Conservation (phyloP, 2,329 filamentous ascomycete species). For the Chaetomium sp. region DNA sequence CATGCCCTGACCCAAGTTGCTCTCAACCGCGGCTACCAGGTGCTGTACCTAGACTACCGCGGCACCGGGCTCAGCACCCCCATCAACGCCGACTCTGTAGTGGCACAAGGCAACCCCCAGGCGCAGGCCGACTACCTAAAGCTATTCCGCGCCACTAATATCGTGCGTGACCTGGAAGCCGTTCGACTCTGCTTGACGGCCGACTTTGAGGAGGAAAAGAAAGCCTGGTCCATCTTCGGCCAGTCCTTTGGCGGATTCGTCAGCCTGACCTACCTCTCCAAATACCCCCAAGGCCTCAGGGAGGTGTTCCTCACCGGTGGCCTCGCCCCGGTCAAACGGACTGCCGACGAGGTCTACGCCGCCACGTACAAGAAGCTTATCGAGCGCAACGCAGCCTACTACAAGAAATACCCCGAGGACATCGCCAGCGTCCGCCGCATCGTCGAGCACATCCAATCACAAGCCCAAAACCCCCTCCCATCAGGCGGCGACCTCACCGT, state of each 20-base stretch:
- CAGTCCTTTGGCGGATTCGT: conserved; percentile 94
- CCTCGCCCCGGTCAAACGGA: conserved; percentile 72
- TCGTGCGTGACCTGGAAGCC: conserved; percentile 86
- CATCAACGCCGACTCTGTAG: conserved; percentile 72
- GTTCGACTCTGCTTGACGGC: conserved; percentile 74
- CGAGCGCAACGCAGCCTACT: conserved; percentile 77
- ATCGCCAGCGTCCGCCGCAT: conserved; percentile 67
- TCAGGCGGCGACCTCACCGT: conserved; percentile 73
- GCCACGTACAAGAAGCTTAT: conserved; percentile 69
- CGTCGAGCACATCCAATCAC: conserved; percentile 60
- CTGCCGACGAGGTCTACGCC: conserved; percentile 74
- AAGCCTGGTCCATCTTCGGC: conserved; percentile 83
- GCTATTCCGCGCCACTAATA: conserved; percentile 84
- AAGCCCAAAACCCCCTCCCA: conserved; percentile 62
- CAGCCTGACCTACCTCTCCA: conserved; percentile 78
- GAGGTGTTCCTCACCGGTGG: conserved; percentile 87
- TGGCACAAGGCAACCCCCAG: conserved; percentile 61
- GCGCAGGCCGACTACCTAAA: conserved; percentile 81
- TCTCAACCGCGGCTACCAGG: conserved; percentile 79
- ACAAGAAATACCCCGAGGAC: conserved; percentile 83
- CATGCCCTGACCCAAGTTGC: conserved; percentile 69
- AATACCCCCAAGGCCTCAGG: conserved; percentile 73
- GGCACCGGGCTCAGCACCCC: conserved; percentile 85
- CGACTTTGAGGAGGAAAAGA: conserved; percentile 67
- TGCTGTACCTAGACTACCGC: conserved; percentile 86